These are phyloP conservation scores for Aspergillus homomorphus DNA, from an alignment of 495 filamentous ascomycete species.

Conservation along the genomic window DNA sequence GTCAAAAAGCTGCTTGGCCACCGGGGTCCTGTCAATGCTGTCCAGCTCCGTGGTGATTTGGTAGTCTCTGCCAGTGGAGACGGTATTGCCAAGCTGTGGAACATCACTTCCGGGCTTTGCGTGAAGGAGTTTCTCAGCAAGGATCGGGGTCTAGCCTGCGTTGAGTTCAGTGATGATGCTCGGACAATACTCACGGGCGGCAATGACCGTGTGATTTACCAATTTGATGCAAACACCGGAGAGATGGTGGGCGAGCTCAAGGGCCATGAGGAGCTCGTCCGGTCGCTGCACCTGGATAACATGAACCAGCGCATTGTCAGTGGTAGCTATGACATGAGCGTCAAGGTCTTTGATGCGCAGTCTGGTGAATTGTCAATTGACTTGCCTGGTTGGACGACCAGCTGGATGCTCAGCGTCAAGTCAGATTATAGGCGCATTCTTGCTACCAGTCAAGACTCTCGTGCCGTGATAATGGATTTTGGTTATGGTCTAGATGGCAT, in stretches of 20 bases:
- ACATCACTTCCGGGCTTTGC: constrained; percentile 76
- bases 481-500: constrained; percentile 49
- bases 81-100: constrained; percentile 90
- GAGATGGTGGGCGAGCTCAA: constrained; percentile 71
- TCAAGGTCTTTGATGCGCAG: constrained; percentile 86
- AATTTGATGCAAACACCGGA: constrained; percentile 89
- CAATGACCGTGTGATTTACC: constrained; percentile 89
- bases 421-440: constrained; percentile 91
- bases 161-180: constrained; percentile 91
- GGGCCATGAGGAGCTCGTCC: constrained; percentile 78
- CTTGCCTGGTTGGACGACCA: constrained; percentile 86
- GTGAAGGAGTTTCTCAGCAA: constrained; percentile 85
- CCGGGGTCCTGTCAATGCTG: constrained; percentile 87
- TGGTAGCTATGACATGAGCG: constrained; percentile 89
- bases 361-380: constrained; percentile 68
- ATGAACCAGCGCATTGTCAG: constrained; percentile 78
- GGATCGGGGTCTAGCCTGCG: constrained; percentile 87
- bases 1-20: constrained; percentile 78
- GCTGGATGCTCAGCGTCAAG: constrained; percentile 95
- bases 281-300: constrained; percentile 83
- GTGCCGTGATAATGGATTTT: constrained; percentile 85
- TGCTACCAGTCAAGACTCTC: constrained; percentile 87
- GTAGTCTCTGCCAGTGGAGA: constrained; percentile 92
- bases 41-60: constrained; percentile 87
- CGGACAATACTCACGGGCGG: constrained; percentile 87